Base-by-base conservation (phyloP, 805 yeast genomes). In the Candida manassasensis region DNA sequence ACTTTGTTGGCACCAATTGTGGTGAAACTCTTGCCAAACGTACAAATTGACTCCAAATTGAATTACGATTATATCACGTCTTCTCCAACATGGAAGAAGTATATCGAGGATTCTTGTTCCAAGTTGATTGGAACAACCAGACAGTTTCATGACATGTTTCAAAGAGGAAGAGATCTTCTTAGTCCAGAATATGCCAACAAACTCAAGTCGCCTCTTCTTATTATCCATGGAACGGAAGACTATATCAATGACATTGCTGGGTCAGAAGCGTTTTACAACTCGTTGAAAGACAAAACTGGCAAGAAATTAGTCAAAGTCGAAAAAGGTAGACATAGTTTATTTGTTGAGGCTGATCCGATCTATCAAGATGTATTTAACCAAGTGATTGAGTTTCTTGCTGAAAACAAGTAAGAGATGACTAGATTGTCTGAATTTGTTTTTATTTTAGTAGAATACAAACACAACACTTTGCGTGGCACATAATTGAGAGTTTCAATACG, bases 171-270 rank as follows among this genome's bases (percentile, higher is more conserved):
- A 39, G 55, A 51, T 13, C 60, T 84, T 30, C 51, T 69, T 24
- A 51, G 63, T 4, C 57, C 50, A 4, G 57, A 63, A 3, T 52
- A 55, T 27, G 68, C 63, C 35, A 44, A 61, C 3, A 55, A 61
- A 29, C 57, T 63, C 36, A 54, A 57, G 29, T 55, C 63, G 4
- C 49, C 63, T 0, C 47, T 82, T 3, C 52, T 79, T 19, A 58
- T 84, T 8, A 45, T 75, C 28, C 90, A 83, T 52, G 88, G 90
- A 19, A 61, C 64, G 6, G 59, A 55, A n/a, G 94, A 84, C 52
- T 57, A 67, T 24, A 69, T 84, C 45, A 84, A 81, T 52, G 76
- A 71, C 52, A 55, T 63, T 26, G 56, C 63, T 12, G 77, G 72
- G 4, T 63, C 80, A 13, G 52, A 62, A 38, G 46, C 55, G 36